Base-by-base conservation (phyloP, 2,329 filamentous ascomycete genomes). In the Aspergillus spinulosporus region DNA sequence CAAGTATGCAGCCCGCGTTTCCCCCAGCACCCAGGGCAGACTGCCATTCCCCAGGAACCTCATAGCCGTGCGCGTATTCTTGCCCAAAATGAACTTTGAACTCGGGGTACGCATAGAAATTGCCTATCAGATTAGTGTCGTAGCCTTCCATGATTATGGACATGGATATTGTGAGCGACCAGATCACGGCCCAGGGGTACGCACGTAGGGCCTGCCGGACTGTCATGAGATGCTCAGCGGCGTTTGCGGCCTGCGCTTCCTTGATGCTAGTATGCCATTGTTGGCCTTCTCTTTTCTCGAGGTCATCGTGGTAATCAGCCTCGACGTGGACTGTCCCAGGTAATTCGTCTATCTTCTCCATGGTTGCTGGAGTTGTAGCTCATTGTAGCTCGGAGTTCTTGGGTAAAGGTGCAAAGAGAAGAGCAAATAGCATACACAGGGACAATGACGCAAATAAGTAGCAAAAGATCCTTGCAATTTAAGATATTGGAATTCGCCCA, bases 1-100 rank as follows among this genome's bases (percentile, higher is more conserved):
- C 87, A 49, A 89, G 78, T 49, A 90, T 84, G 67, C 87, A 84
- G 43, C 87, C 87, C 15, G 81, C 79, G 53, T 81, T 78, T 49
- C 81, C 81, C 29, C 82, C 84, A 54, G 84, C 84, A 5, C 76
- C 78, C 2, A 86, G 65, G 0, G 77, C 83, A 0, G 80, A 79
- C 66, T 85, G 83, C 84, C 84, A 86, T 0, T 78, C 73, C 0
- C 82, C 79, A 1, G 79, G 77, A 26, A 86, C 71, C 36, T 77
- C 72, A 54, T 80, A 81, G 0, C 44, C 58, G 7, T 61, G 32
- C 2, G 32, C 11, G 12, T 58, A 52, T 1, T 42, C 11, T 4
- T 53, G 40, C 6, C 65, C 64, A 39, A 63, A 67, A 74, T 79
- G 54, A 70, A 36, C 61, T 76, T 78, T 64, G 79, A 81, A 34